Base-by-base conservation (phyloP, 345 rosid genomes). In the Pugionium dolabratum region DNA sequence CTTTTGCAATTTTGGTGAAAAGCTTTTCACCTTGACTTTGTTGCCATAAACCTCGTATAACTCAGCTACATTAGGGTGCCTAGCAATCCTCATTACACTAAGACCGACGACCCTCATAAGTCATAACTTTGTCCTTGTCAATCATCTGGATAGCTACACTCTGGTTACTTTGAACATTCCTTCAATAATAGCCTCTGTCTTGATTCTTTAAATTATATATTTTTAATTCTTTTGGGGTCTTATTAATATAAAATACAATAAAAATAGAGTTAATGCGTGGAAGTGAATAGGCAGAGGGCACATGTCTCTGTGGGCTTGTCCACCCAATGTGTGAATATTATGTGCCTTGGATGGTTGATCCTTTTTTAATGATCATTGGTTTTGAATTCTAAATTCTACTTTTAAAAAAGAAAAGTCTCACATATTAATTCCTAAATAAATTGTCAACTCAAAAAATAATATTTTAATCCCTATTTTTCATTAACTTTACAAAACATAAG, bases 21-120 rank as follows among this genome's bases (percentile, higher is more conserved):
- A 86, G 81, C 59, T 86, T 89, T 1, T 89, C 92, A 2, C 92
- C 85, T 73, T 33, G 55, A 77, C 60, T 86, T 86, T 34, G 85
- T 86, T 36, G 91, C 91, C 84, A 86, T 55, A 18, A 18, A 86
- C 91, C 75, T 86, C 91, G 49, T 80, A 76, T 3, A 86, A 79
- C 68, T 76, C 82, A 30, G 82, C 77, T 26, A 84, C 60, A 62
- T 86, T 77, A 3, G 89, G 89, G 66, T 86, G 86, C 59, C 74
- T 79, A 67, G 75, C 83, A 29, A 86, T 69, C 66, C 84, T 78
- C 91, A 86, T 86, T 33, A 86, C 78, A 51, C 71, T 72, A 26
- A 84, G 72, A 36, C 92, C 87, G 25, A 70, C 84, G 18, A 18
- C 18, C 18, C 18, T 18, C 18, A 18, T 18, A 18, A 18, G 46